Evolutionary conservation across 495 filamentous ascomycete species (phyloP), one percentile per base, ranked within the genome.

Genomic region (Bacidia gigantensis): DNA sequence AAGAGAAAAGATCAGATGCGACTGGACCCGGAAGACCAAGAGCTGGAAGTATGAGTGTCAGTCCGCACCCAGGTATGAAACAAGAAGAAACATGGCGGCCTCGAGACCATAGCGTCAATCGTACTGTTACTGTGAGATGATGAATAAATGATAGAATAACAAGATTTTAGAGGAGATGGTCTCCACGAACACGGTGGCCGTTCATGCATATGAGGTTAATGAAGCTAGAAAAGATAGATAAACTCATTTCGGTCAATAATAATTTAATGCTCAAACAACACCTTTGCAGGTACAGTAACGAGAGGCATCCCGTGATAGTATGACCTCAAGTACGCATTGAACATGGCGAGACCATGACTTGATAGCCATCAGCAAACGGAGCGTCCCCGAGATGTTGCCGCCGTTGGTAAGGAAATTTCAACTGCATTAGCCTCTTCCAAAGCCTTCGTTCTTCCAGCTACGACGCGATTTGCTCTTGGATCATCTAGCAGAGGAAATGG

Each of bases 1-100:
- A 74, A 20, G 84, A 85, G 65, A 83, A 84, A 64, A 76, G 69
- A 44, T 65, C 73, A 53, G 83, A 82, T 65, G 73, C 75, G 41
- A 60, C 57, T 11, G 68, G 68, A 12, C 69, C 66, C 24, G 68
- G 72, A 18, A 67, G 76, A 55, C 66, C 73, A 42, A 72, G 82
- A 60, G 76, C 74, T 22, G 62, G 53, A 39, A 86, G 79, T 63
- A 77, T 72, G 58, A 69, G 74, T 35, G 70, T 64, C 10, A 59
- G 32, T 35, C 22, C 71, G 35, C 24, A 50, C 2, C 88, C 83
- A 2, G 84, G 87, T 2, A 88, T 84, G 39, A 85, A 75, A 51
- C 82, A 87, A 62, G 84, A 93, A 58, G 81, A 87, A 49, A 90
- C 84, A 0, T 92, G 87, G 87, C 74, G 76, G 45, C 62, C 65